Percentiles rank a stretch among this genome's conserved stretches.
Evolutionary conservation across 345 rosid species (phyloP).

Genomic region (Citrus mangshanensis): DNA sequence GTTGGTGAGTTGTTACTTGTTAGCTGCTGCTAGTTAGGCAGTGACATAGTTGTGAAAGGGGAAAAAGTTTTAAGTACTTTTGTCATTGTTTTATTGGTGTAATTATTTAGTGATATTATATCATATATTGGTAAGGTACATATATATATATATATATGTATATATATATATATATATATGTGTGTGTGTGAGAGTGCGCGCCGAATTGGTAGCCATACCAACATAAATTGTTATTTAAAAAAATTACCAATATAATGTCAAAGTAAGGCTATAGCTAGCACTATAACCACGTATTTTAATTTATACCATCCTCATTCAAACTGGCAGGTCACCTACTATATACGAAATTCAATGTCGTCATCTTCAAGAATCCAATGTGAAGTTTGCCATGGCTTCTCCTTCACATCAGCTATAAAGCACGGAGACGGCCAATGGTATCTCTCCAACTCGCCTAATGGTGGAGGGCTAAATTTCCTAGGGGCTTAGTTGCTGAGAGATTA

Average conservation of each 20-base stretch:
- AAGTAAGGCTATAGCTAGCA: background rate
- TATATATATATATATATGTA: too few species aligned
- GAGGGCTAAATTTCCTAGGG: background rate
- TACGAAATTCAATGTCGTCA: background rate
- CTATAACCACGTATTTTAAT: background rate
- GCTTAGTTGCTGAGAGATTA: background rate
- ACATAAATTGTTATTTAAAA: background rate
- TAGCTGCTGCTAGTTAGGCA: background rate
- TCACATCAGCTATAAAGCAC: background rate
- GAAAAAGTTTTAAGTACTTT: too few species aligned
- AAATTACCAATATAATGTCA: background rate
- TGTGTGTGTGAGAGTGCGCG: too few species aligned
- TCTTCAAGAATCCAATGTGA: conserved; percentile 11
- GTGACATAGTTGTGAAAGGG: background rate
- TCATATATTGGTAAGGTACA: fast-evolving
- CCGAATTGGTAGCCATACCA: background rate
- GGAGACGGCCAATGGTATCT: background rate
- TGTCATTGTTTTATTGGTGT: fast-evolving
- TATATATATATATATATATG: too few species aligned
- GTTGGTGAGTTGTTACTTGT: background rate
- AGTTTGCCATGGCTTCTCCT: background rate
- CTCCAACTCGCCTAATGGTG: background rate
- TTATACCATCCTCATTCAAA: background rate
- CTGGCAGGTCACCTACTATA: conserved; percentile 9
- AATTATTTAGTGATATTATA: too few species aligned